Percentiles rank a stretch among this genome's conserved stretches.
Evolutionary conservation across 2,329 filamentous ascomycete genomes (phyloP).

Genomic region (Cladosporium velox): DNA sequence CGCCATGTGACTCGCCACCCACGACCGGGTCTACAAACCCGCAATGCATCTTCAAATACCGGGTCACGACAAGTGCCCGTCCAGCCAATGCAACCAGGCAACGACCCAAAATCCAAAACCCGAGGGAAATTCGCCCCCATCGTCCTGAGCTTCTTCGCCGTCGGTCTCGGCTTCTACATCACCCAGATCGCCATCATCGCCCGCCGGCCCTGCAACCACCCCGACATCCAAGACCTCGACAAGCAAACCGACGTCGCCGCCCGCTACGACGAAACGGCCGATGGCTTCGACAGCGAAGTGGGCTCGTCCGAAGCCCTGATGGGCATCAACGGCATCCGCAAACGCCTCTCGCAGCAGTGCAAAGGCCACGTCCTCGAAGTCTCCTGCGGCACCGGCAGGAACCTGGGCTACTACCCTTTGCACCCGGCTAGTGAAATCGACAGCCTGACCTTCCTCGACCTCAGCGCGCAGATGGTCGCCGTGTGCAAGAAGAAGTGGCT

Average conservation of each 20-base stretch:
- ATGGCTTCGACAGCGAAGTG: constrained; percentile 51
- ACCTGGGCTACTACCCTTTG: constrained; percentile 48
- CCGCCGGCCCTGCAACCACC: constrained; percentile 29
- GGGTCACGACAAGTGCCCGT: background rate
- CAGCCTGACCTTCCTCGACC: constrained; percentile 51
- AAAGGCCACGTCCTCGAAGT: constrained; percentile 52
- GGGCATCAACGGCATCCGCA: constrained; percentile 44
- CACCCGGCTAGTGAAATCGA: constrained; percentile 32
- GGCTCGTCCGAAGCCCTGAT: constrained; percentile 46
- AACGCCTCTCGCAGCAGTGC: constrained; percentile 44
- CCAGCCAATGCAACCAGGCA: constrained; percentile 12
- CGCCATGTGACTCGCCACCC: constrained; percentile 9
- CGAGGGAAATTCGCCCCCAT: background rate
- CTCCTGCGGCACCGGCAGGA: constrained; percentile 52
- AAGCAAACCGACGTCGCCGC: constrained; percentile 45
- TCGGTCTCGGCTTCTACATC: constrained; percentile 45
- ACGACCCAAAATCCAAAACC: background rate
- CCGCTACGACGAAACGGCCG: constrained; percentile 49
- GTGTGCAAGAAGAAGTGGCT: constrained; percentile 53
- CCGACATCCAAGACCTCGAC: constrained; percentile 28
- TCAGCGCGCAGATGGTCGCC: constrained; percentile 51
- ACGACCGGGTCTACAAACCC: background rate
- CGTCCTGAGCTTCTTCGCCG: constrained; percentile 39
- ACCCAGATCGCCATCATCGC: constrained; percentile 41
- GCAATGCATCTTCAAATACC: background rate